phyloP scores from a whole-genome alignment of 192 early-diverging fungal genomes.

The Podila verticillata region DNA sequence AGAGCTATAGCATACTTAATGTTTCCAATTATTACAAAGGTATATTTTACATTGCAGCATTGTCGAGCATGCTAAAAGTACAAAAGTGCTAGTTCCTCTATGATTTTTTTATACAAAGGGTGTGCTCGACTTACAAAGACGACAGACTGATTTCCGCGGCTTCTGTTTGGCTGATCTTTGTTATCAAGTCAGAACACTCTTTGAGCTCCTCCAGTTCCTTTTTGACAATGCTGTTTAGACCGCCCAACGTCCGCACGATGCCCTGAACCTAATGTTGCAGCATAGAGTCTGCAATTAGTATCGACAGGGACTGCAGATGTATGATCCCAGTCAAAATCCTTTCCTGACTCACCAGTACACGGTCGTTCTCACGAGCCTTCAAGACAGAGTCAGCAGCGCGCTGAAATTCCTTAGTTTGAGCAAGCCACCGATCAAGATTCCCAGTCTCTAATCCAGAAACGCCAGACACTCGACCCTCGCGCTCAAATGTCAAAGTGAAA shows the following conservation, averaged over 20 bases:
- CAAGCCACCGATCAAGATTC: not conserved
- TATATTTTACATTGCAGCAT: not conserved
- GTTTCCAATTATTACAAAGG: not conserved
- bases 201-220: constrained; percentile 8
- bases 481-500: not conserved
- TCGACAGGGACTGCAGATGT: not conserved
- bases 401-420: not conserved
- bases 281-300: not conserved
- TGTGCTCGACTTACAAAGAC: too few relatives aligned
- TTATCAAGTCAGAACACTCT: not conserved
- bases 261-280: not conserved
- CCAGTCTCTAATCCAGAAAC: not conserved
- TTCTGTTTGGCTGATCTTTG: constrained; percentile 1
- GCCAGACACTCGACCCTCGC: not conserved
- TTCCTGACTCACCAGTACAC: not conserved
- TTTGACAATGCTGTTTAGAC: not conserved
- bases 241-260: not conserved
- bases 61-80: too few relatives aligned
- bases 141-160: not conserved
- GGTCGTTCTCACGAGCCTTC: not conserved
- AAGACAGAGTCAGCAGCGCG: not conserved
- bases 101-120: too few relatives aligned
- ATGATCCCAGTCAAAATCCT: not conserved
- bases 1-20: not conserved
- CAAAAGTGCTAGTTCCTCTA: too few relatives aligned